Conservation (phyloP, 176 grass and related monocot genomes). For the Aegilops sharonensis region DNA sequence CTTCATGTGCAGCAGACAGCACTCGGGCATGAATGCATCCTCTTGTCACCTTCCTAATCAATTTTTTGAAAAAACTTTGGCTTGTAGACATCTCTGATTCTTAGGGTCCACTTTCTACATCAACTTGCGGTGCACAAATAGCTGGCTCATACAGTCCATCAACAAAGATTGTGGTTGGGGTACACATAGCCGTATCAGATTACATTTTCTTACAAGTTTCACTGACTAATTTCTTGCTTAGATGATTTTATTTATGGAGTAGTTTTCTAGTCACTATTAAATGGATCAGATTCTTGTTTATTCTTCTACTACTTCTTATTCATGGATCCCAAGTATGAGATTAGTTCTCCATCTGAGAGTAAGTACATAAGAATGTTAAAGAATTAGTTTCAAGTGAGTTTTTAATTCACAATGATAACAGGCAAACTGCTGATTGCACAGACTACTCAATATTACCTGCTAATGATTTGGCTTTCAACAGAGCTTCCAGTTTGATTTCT, state of each 20-base stretch:
- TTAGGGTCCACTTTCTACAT: background rate
- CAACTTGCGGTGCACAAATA: slow-evolving; percentile 4
- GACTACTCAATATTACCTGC: background rate
- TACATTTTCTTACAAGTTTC: background rate
- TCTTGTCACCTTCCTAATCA: background rate
- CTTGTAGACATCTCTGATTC: background rate
- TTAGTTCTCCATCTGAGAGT: background rate
- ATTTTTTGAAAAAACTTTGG: background rate
- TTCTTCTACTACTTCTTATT: background rate
- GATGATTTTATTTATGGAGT: background rate
- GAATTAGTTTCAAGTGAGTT: background rate
- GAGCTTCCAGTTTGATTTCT: background rate
- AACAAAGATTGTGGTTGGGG: background rate
- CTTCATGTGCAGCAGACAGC: background rate
- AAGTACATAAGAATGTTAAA: slow-evolving; percentile 1
- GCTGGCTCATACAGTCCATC: background rate
- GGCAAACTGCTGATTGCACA: background rate
- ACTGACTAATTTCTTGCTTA: slow-evolving; percentile 7
- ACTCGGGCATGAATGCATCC: background rate
- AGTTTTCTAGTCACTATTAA: background rate
- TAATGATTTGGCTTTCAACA: slow-evolving; percentile 8
- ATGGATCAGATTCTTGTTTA: slow-evolving; percentile 3
- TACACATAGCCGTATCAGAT: background rate
- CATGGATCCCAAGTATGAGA: background rate
- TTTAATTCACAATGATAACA: slow-evolving; percentile 4